phyloP scores from a whole-genome alignment of 2,329 filamentous ascomycete genomes.

The Sphaerostilbella broomeana region DNA sequence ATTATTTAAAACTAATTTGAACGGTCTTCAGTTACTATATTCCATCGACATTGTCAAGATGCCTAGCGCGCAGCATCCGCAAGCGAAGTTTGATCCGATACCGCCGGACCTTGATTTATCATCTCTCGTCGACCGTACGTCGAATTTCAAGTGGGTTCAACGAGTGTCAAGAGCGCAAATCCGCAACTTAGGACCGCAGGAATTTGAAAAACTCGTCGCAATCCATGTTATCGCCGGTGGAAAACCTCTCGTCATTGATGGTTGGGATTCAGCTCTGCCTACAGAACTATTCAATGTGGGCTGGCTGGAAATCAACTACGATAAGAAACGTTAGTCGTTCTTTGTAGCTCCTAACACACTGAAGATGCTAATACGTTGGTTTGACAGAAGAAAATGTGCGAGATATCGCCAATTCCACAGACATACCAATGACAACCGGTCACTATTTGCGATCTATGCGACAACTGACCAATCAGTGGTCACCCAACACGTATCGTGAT shows the following conservation, averaged over 20 bases:
- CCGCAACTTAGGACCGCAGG: constrained; percentile 64
- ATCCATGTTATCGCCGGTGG: constrained; percentile 79
- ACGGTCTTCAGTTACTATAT: background rate
- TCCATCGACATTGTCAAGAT: constrained; percentile 43
- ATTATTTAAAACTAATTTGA: no score
- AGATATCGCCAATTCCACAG: constrained; percentile 64
- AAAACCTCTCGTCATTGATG: constrained; percentile 84
- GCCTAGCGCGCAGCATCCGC: constrained; percentile 67
- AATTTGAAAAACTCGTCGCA: constrained; percentile 79
- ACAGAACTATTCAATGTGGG: constrained; percentile 68
- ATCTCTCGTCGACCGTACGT: constrained; percentile 65
- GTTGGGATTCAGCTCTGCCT: constrained; percentile 72
- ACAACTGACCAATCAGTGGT: constrained; percentile 77
- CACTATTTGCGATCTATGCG: constrained; percentile 89
- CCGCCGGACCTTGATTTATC: constrained; percentile 76
- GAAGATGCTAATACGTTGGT: constrained; percentile 17
- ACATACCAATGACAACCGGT: constrained; percentile 77
- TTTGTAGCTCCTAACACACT: background rate
- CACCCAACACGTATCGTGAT: constrained; percentile 66
- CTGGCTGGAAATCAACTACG: constrained; percentile 75
- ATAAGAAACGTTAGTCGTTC: constrained; percentile 62
- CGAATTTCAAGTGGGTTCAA: constrained; percentile 82
- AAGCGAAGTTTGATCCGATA: constrained; percentile 87
- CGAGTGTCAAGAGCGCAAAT: constrained; percentile 76
- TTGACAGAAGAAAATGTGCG: constrained; percentile 70